Evolutionary conservation across 441 rosid species (phyloP).

Genomic region (Euphorbia schlechtendalii): DNA sequence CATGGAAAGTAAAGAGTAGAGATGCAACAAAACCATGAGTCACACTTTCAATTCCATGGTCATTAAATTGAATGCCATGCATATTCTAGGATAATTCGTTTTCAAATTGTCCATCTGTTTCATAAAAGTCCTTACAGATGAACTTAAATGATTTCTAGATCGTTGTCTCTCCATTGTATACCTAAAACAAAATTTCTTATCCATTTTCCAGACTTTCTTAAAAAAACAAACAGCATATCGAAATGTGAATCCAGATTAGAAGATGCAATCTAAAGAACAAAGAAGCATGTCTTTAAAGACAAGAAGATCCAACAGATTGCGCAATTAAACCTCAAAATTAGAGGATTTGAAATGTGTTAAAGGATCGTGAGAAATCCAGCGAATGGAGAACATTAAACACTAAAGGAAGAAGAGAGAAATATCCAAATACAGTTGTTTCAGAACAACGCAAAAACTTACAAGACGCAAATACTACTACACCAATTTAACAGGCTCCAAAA

Average conservation of each 20-base stretch:
- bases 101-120: slow-evolving; percentile 96
- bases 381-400: no score
- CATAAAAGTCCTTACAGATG: slow-evolving; percentile 99
- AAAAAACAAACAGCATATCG: slow-evolving; percentile 1
- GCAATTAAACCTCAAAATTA: slow-evolving; percentile 7
- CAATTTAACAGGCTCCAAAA: no score
- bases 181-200: slow-evolving; percentile 27
- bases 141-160: slow-evolving; percentile 84
- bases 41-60: neutral
- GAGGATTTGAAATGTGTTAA: neutral
- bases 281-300: neutral
- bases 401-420: no score
- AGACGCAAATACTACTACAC: no score
- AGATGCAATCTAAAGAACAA: slow-evolving; percentile 4
- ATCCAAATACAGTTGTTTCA: no score
- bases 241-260: neutral
- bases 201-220: neutral
- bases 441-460: no score
- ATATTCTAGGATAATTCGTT: slow-evolving; percentile 88
- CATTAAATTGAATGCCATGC: slow-evolving; percentile 8
- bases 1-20: slow-evolving; percentile 92
- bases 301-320: neutral
- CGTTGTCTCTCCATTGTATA: slow-evolving; percentile 95
- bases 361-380: no score
- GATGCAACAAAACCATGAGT: slow-evolving; percentile 34